phyloP scores from a whole-genome alignment of 2,329 filamentous ascomycete genomes.

The Pyrenophora graminea region DNA sequence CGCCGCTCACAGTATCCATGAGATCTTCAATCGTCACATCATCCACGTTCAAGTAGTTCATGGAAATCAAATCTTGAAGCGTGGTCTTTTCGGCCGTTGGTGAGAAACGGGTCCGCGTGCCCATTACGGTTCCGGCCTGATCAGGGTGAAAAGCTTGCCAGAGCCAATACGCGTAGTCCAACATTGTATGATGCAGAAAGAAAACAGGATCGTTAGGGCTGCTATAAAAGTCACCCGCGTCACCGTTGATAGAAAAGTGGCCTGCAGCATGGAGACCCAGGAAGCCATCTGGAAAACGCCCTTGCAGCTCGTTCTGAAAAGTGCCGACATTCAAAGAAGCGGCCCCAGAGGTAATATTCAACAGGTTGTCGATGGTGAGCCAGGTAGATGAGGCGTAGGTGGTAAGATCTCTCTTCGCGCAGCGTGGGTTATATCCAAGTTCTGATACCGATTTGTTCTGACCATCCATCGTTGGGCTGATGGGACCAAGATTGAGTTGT shows the following conservation, averaged over 20 bases:
- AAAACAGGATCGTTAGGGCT: conserved; percentile 53
- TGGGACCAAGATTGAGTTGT: conserved; percentile 31
- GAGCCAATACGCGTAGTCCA: conserved; percentile 54
- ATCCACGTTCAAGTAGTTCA: conserved; percentile 43
- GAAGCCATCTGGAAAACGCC: conserved; percentile 20
- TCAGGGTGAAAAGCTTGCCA: conserved; percentile 47
- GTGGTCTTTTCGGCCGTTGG: conserved; percentile 51
- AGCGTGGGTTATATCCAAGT: conserved; percentile 35
- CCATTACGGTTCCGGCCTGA: conserved; percentile 19
- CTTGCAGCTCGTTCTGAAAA: conserved; percentile 42
- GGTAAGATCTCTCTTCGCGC: conserved; percentile 42
- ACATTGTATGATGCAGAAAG: conserved; percentile 53
- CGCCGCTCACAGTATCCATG: conserved; percentile 47
- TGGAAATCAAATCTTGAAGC: conserved; percentile 49
- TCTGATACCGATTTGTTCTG: conserved; percentile 16
- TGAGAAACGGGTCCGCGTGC: conserved; percentile 50
- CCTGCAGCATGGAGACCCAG: conserved; percentile 50
- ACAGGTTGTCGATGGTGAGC: conserved; percentile 37
- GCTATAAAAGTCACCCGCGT: conserved; percentile 50
- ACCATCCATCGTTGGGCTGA: conserved; percentile 15
- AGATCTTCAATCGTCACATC: conserved; percentile 42
- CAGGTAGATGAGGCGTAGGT: conserved; percentile 21
- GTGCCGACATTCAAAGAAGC: conserved; percentile 46
- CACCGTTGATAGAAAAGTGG: conserved; percentile 32
- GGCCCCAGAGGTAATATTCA: conserved; percentile 57